Evolutionary conservation across 2,329 filamentous ascomycete species (phyloP).

Genomic region (Nemania bipapillata): DNA sequence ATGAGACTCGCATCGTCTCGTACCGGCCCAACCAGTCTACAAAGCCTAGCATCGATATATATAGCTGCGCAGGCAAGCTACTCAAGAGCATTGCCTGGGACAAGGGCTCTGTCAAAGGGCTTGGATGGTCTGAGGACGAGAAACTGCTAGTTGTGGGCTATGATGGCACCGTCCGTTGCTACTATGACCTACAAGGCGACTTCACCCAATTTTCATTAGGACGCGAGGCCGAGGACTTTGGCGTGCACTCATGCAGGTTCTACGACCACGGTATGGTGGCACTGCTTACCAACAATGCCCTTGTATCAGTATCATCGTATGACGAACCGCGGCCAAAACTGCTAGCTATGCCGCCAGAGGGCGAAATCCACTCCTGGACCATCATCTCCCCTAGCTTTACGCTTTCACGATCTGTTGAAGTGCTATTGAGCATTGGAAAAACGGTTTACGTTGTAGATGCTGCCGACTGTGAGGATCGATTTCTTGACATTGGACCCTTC

Average conservation of each 20-base stretch:
- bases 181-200: conserved; percentile 90
- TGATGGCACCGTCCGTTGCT: conserved; percentile 90
- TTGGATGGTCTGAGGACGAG: conserved; percentile 98
- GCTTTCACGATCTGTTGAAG: conserved; percentile 91
- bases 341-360: conserved; percentile 79
- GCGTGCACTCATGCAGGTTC: conserved; percentile 90
- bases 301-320: conserved; percentile 89
- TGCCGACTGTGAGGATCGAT: conserved; percentile 88
- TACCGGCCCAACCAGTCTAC: conserved; percentile 76
- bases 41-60: conserved; percentile 91
- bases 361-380: conserved; percentile 86
- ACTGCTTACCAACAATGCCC: conserved; percentile 84
- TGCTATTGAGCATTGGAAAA: conserved; percentile 82
- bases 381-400: conserved; percentile 89
- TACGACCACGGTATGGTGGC: conserved; percentile 94
- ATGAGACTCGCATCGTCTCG: conserved; percentile 83
- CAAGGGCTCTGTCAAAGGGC: conserved; percentile 82
- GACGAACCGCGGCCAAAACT: conserved; percentile 87
- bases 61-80: conserved; percentile 89
- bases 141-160: conserved; percentile 86
- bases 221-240: conserved; percentile 86
- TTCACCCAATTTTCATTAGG: conserved; percentile 95
- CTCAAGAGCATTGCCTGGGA: conserved; percentile 92
- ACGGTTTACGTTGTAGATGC: conserved; percentile 90
- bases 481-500: conserved; percentile 92